Evolutionary conservation across 768 basidiomycete genomes (phyloP), one percentile per base, ranked within the genome.

Genomic region (Termitomyces titanicus): DNA sequence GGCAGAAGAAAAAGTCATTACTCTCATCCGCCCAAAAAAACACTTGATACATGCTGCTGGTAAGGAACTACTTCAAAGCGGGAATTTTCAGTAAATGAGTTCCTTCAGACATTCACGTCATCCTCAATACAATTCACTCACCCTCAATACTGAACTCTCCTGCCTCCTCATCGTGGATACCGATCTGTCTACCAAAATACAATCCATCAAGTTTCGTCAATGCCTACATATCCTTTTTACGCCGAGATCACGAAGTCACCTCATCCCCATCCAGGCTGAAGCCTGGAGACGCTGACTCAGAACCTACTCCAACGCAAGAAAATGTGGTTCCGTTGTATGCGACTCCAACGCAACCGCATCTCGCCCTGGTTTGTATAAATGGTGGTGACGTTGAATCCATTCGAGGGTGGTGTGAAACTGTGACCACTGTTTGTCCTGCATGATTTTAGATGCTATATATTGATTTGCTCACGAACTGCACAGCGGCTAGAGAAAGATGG

Each of bases 31-130:
- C 56, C 96, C 96, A 0, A 86, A 80, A 66, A 95, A 91, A 65
- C 96, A 98, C 65, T 94, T 93, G 0, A 94, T 99, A 62, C 94
- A 99, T 67, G 94, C 94, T 18, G 85, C 91, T 42, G 92, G 92
- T 89, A 61, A 50, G 74, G 60, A 50, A 37, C 34, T 34, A 18
- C 10, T 35, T 29, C 13, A 25, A 18, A n/a, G 22, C 24, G 9
- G 17, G 22, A 48, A 47, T 17, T 29, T 43, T 31, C 27, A 20
- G 51, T 37, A n/a, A 51, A 12, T 17, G 7, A 56, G 52, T 11
- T 37, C 11, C 29, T 31, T 18, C 66, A 86, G 97, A 98, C 65
- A 83, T 99, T 18, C 94, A 97, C 65, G 86, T 97, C 47, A 80
- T 98, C 29, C 78, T 98, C 51, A 98, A 96, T 66, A 96, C 94